Percentiles rank a stretch among this genome's conserved stretches.
Conservation (phyloP, 768 basidiomycete species). For the Lentinula aciculospora region DNA sequence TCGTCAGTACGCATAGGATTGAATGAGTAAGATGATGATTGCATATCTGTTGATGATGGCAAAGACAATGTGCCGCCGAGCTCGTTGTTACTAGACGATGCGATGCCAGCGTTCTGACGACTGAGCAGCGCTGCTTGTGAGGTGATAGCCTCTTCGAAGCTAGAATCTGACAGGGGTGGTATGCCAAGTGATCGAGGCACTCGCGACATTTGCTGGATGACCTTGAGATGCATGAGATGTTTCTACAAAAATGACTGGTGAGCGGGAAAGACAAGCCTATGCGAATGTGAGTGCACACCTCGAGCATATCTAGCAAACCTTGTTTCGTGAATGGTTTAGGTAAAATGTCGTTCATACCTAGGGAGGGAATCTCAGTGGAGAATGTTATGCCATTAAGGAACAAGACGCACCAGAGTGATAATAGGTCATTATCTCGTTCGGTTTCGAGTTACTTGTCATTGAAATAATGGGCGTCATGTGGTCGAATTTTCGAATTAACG, state of each 20-base stretch:
- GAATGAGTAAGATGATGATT: slow-evolving; percentile 12
- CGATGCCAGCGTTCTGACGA: not conserved
- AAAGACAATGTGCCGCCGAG: not conserved
- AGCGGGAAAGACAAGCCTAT: not conserved
- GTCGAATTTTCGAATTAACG: slow-evolving; percentile 91
- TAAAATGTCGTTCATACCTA: slow-evolving; percentile 94
- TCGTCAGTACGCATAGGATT: slow-evolving; percentile 20
- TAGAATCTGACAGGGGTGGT: slow-evolving; percentile 50
- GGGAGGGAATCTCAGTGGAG: not conserved
- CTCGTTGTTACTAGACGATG: slow-evolving; percentile 9
- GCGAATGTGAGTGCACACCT: slow-evolving; percentile 39
- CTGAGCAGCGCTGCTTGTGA: slow-evolving; percentile 24
- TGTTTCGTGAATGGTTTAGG: slow-evolving; percentile 98
- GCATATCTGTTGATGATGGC: not conserved
- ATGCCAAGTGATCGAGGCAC: slow-evolving; percentile 64
- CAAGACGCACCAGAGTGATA: slow-evolving; percentile 56
- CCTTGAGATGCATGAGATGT: slow-evolving; percentile 84
- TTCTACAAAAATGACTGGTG: slow-evolving; percentile 33
- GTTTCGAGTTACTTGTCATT: slow-evolving; percentile 94
- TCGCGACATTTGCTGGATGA: slow-evolving; percentile 71
- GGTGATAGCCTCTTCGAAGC: slow-evolving; percentile 51
- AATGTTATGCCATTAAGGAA: not conserved
- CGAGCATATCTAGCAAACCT: slow-evolving; percentile 86
- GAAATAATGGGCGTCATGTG: slow-evolving; percentile 95
- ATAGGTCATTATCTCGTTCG: slow-evolving; percentile 89